Evolutionary conservation across 116 monocot genomes (phyloP).

Genomic region (Posidonia oceanica): DNA sequence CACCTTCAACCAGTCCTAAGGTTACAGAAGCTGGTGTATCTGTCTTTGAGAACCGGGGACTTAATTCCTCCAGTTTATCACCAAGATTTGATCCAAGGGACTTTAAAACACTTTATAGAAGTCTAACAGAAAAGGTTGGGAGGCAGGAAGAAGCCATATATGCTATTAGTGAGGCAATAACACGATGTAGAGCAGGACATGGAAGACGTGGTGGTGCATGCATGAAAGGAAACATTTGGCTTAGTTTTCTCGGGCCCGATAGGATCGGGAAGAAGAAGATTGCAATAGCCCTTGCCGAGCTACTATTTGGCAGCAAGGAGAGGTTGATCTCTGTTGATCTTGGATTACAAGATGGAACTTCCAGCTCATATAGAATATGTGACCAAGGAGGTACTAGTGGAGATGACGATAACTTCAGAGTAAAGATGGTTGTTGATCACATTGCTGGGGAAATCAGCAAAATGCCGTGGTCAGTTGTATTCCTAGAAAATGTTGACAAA

Average conservation of each 20-base stretch:
- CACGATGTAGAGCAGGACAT: slow-evolving; percentile 27
- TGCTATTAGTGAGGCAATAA: slow-evolving; percentile 38
- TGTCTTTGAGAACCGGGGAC: slow-evolving; percentile 3
- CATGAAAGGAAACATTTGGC: slow-evolving; percentile 56
- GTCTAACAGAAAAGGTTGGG: slow-evolving; percentile 51
- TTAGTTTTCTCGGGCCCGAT: slow-evolving; percentile 75
- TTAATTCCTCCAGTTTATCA: slow-evolving; percentile 14
- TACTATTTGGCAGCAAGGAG: slow-evolving; percentile 50
- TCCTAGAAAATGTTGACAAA: slow-evolving; percentile 74
- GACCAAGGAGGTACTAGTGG: slow-evolving; percentile 8
- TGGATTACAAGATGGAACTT: slow-evolving; percentile 20
- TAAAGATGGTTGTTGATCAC: slow-evolving; percentile 59
- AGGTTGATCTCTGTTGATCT: slow-evolving; percentile 62
- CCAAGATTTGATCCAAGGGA: slow-evolving; percentile 29
- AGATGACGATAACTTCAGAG: slow-evolving; percentile 26
- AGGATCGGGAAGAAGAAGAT: slow-evolving; percentile 51
- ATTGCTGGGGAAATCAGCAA: slow-evolving; percentile 60
- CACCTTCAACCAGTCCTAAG: slow-evolving; percentile 6
- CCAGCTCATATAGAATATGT: slow-evolving; percentile 14
- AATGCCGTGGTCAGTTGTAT: slow-evolving; percentile 58
- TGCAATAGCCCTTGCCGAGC: slow-evolving; percentile 64
- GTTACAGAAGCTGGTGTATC: slow-evolving; percentile 2
- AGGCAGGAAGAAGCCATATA: slow-evolving; percentile 79
- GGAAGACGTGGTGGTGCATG: slow-evolving; percentile 32
- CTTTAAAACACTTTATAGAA: slow-evolving; percentile 44